phyloP scores from a whole-genome alignment of 2,329 filamentous ascomycete genomes.

The Lithohypha guttulata region DNA sequence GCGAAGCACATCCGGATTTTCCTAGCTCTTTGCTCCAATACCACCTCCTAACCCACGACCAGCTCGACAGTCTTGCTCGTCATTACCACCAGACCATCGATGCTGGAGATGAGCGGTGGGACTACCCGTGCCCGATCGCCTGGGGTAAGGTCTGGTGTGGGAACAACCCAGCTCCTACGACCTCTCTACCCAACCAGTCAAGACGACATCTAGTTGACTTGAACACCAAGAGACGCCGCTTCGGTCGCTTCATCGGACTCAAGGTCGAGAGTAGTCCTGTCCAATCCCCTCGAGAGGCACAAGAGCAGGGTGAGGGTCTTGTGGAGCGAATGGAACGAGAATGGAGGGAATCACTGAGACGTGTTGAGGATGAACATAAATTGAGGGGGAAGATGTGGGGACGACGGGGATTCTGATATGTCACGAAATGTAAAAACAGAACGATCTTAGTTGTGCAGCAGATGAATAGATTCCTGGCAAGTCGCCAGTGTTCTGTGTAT shows the following conservation, averaged over 20 bases:
- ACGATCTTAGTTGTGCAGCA: no score
- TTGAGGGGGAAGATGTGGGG: conserved; percentile 21
- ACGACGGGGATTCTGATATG: conserved; percentile 16
- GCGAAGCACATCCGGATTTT: conserved; percentile 29
- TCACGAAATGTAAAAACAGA: no score
- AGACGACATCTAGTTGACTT: conserved; percentile 23
- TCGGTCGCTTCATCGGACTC: conserved; percentile 35
- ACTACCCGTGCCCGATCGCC: conserved; percentile 26
- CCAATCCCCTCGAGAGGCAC: conserved; percentile 15
- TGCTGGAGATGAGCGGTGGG: conserved; percentile 23
- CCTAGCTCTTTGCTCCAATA: conserved; percentile 30
- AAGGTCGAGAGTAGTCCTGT: conserved; percentile 27
- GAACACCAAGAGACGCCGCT: conserved; percentile 30
- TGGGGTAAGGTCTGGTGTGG: conserved; percentile 11
- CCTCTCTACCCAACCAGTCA: not conserved
- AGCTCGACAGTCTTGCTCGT: conserved; percentile 32
- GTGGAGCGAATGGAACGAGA: conserved; percentile 22
- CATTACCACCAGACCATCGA: conserved; percentile 35
- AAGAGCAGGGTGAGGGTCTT: conserved; percentile 22
- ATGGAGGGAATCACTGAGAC: conserved; percentile 24
- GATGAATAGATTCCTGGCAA: no score
- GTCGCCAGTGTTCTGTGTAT: no score
- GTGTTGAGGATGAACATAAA: conserved; percentile 22
- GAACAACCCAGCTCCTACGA: not conserved
- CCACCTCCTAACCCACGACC: conserved; percentile 30